These are phyloP conservation scores for Leptodermis oblonga DNA, from an alignment of 257 asterid species.

Conservation along the genomic window DNA sequence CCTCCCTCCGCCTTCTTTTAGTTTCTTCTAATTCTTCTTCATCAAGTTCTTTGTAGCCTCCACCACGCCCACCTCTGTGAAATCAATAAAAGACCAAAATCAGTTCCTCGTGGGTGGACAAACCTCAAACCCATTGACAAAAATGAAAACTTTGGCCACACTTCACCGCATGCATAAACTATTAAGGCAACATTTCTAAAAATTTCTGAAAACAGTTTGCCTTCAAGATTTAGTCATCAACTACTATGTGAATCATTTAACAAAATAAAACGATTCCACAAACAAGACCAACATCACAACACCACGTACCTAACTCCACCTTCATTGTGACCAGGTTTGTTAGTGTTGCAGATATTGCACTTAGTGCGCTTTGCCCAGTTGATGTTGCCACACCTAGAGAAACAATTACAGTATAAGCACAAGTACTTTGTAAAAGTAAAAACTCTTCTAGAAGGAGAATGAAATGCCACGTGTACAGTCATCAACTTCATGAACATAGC, in stretches of 20 bases:
- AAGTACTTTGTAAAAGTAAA: not conserved
- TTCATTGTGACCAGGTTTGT: constrained; percentile 90
- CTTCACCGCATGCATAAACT: not conserved
- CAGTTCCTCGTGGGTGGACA: not conserved
- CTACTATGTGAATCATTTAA: not conserved
- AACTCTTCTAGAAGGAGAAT: not conserved
- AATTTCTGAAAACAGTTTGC: not conserved
- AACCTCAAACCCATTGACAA: not conserved
- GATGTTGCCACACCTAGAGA: constrained; percentile 89
- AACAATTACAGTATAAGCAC: constrained; percentile 15
- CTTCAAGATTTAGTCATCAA: not conserved
- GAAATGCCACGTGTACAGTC: not conserved
- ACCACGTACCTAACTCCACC: constrained; percentile 86
- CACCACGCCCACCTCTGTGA: constrained; percentile 98
- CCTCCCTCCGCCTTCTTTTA: constrained; percentile 81
- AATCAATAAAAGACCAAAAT: constrained; percentile 14
- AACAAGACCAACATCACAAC: constrained; percentile 1
- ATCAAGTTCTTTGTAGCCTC: constrained; percentile 97
- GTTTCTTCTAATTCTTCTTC: constrained; percentile 98
- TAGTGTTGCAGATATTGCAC: constrained; percentile 98
- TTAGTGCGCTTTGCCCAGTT: constrained; percentile 97
- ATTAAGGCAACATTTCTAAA: not conserved
- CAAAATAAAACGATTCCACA: not conserved
- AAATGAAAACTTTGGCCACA: not conserved
- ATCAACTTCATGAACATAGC: no score